These are phyloP conservation scores for Diaporthe longicolla DNA, from an alignment of 2,329 filamentous ascomycete species.

Conservation along the genomic window DNA sequence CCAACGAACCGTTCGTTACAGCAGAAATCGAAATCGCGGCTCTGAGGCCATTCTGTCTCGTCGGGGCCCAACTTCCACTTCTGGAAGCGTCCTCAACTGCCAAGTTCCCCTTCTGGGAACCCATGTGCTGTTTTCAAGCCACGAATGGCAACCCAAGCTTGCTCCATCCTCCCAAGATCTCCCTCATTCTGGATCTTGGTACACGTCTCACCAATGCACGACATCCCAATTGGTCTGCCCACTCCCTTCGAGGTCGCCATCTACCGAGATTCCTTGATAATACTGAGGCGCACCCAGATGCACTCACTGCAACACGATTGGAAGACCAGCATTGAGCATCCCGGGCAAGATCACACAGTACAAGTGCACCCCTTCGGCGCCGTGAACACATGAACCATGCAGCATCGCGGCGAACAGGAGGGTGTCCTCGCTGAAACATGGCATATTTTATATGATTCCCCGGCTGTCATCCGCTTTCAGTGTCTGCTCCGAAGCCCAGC, in stretches of 20 bases:
- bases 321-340: background rate
- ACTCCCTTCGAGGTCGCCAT: background rate
- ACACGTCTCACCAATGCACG: conserved; percentile 29
- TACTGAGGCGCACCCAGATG: background rate
- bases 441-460: conserved; percentile 26
- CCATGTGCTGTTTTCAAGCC: conserved; percentile 13
- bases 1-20: conserved; percentile 14
- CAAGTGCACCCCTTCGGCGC: background rate
- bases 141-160: background rate
- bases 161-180: conserved; percentile 3
- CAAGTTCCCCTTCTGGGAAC: conserved; percentile 22
- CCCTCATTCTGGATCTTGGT: conserved; percentile 11
- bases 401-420: conserved; percentile 12
- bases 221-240: conserved; percentile 13
- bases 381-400: conserved; percentile 28
- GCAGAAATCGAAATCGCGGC: background rate
- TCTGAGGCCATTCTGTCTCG: background rate
- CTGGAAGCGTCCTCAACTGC: conserved; percentile 5
- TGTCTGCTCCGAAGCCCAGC: background rate
- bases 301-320: conserved; percentile 7
- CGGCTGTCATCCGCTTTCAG: conserved; percentile 21
- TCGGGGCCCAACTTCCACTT: background rate
- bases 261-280: conserved; percentile 9
- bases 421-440: conserved; percentile 30
- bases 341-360: conserved; percentile 21